Percentiles rank a stretch among this genome's conserved stretches.
These are phyloP conservation scores for Arthrobotrys pseudoclavata DNA, from an alignment of 2,329 filamentous ascomycete genomes.

Conservation along the genomic window DNA sequence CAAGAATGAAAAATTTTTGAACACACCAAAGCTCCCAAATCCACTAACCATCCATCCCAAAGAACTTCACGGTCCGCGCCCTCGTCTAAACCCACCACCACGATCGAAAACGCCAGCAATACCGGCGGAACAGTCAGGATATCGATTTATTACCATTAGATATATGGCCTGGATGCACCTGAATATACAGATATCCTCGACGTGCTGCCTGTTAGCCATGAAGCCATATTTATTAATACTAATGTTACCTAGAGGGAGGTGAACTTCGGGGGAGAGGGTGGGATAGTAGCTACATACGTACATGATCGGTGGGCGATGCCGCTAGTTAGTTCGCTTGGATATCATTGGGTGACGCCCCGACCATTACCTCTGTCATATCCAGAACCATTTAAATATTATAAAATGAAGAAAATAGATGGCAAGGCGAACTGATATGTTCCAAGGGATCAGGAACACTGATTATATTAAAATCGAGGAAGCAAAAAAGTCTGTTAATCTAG, in stretches of 20 bases:
- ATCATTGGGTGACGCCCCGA: conserved; percentile 35
- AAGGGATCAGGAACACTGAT: not conserved
- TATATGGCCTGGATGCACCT: conserved; percentile 59
- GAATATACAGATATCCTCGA: conserved; percentile 28
- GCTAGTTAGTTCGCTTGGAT: conserved; percentile 37
- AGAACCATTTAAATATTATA: conserved; percentile 3
- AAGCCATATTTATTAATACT: conserved; percentile 11
- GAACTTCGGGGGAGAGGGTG: not conserved
- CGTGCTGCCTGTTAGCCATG: conserved; percentile 38
- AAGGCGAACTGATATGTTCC: not conserved
- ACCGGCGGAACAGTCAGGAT: conserved; percentile 50
- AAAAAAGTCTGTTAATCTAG: conserved; percentile 6
- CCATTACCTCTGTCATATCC: conserved; percentile 48
- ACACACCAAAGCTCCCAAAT: conserved; percentile 51
- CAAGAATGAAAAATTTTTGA: not conserved
- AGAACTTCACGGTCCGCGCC: conserved; percentile 49
- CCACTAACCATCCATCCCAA: conserved; percentile 57
- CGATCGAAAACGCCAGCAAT: conserved; percentile 44
- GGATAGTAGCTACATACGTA: conserved; percentile 45
- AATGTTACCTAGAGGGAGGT: not conserved
- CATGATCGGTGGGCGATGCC: conserved; percentile 56
- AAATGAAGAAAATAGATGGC: not conserved
- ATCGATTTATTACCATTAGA: conserved; percentile 52
- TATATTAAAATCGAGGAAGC: conserved; percentile 3
- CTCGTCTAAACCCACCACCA: conserved; percentile 52